These are phyloP conservation scores for Alternaria metachromatica DNA, from an alignment of 2,329 filamentous ascomycete species.

Conservation along the genomic window DNA sequence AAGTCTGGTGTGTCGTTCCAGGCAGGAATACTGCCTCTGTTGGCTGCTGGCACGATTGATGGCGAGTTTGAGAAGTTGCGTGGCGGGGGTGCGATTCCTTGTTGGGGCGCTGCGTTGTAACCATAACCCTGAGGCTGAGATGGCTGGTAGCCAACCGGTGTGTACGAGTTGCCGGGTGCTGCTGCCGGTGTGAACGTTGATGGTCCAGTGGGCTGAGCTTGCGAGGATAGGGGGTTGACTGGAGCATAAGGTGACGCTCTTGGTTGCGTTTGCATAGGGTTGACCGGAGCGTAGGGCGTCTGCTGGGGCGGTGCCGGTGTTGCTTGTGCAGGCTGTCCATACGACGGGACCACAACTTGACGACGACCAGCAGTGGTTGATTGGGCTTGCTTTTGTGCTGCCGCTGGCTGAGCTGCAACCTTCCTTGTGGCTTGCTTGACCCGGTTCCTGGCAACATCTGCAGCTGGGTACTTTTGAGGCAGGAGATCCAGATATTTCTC, in stretches of 20 bases:
- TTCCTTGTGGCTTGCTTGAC: constrained; percentile 84
- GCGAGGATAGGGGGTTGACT: constrained; percentile 38
- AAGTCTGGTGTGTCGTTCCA: constrained; percentile 98
- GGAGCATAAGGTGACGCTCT: constrained; percentile 34
- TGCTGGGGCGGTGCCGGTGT: constrained; percentile 24
- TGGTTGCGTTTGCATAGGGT: constrained; percentile 36
- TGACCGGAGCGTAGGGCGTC: constrained; percentile 33
- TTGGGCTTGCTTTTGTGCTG: constrained; percentile 51
- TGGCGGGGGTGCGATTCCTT: constrained; percentile 64
- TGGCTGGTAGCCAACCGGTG: constrained; percentile 62
- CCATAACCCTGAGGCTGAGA: constrained; percentile 54
- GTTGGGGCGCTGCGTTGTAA: constrained; percentile 54
- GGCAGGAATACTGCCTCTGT: constrained; percentile 73
- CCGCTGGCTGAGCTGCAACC: constrained; percentile 51
- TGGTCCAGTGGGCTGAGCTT: constrained; percentile 33
- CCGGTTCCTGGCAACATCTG: constrained; percentile 83
- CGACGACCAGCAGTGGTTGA: constrained; percentile 42
- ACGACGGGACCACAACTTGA: constrained; percentile 46
- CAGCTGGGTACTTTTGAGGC: constrained; percentile 81
- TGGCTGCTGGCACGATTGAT: constrained; percentile 67
- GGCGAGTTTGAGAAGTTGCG: constrained; percentile 72
- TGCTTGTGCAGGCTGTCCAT: constrained; percentile 28
- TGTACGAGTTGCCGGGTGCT: constrained; percentile 50
- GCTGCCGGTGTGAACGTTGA: constrained; percentile 19
- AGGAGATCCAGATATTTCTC: constrained; percentile 91